Evolutionary conservation across 148 eudicot genomes (phyloP).

Genomic region (Camellia sinensis): DNA sequence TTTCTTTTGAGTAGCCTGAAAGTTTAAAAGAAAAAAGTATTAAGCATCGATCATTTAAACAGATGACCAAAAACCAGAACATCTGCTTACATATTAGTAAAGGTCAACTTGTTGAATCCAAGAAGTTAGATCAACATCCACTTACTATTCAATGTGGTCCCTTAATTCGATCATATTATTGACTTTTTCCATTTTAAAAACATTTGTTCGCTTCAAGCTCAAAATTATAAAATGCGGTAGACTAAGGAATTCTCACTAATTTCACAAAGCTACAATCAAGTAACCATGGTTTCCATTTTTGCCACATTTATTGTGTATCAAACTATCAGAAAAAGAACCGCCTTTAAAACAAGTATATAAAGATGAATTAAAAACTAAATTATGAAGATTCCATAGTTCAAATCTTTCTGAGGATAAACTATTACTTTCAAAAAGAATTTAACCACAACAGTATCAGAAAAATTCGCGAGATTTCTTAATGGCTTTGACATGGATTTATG

Average conservation of each 20-base stretch:
- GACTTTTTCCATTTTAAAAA: background rate
- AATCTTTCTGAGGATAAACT: background rate
- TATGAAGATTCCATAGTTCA: background rate
- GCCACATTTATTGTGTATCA: background rate
- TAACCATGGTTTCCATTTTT: background rate
- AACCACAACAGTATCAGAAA: background rate
- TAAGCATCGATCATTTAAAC: background rate
- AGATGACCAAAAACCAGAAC: slow-evolving; percentile 4
- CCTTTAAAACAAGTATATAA: background rate
- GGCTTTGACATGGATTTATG: background rate
- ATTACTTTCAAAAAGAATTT: background rate
- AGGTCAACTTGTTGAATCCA: background rate
- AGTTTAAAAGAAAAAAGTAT: slow-evolving; percentile 6
- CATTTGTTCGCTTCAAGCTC: background rate
- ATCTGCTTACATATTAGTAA: background rate
- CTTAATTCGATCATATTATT: background rate
- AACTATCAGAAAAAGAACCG: background rate
- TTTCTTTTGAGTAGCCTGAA: slow-evolving; percentile 94
- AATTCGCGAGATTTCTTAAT: background rate
- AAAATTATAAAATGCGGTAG: background rate
- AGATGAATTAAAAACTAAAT: background rate
- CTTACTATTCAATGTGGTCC: background rate
- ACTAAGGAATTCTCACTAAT: background rate
- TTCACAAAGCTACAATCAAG: background rate
- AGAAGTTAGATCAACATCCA: background rate